Evolutionary conservation across 257 asterid species (phyloP), one percentile per base, ranked within the genome.

Genomic region (Forsythia viridissima): DNA sequence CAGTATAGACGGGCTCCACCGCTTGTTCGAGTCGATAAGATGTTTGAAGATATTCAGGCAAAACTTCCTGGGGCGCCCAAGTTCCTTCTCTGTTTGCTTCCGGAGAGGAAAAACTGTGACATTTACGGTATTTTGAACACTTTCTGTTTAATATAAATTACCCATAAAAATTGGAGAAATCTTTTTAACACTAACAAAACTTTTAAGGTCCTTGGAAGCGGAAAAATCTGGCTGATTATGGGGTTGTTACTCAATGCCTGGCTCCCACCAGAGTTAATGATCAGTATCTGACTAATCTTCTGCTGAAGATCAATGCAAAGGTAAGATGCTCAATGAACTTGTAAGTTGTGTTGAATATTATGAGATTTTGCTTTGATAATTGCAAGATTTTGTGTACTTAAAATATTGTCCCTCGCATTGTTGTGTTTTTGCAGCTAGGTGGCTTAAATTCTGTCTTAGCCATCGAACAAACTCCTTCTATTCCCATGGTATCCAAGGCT

Each of bases 271-370:
- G 89, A 71, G 84, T 94, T 5, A 91, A 94, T 3, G 97, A 94
- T 70, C 97, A 94, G 76, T 94, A 94, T 74, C 84, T 94, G 21
- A 90, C 97, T 3, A 94, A 94, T 82, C 86, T 92, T 51, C 80
- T 94, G 61, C 89, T 94, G 10, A 94, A 92, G 82, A 90, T 94
- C 81, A 94, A 94, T 82, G 97, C 98, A 0, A 92, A 94, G 96
- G 98, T 92, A 77, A 68, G 86, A 63, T 30, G 38, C 51, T 43
- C 43, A 73, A 12, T 65, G 16, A 40, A 74, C 57, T 69, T 70
- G 8, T 77, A 24, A 37, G 16, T 20, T 80, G 40, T 75, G 57
- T 55, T 48, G 13, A 1, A 51, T 51, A 36, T 4, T 21, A 6
- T 70, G 21, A 57, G 40, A 15, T 57, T 76, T 48, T 55, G 16